These are phyloP conservation scores for Aspergillus sp. DNA, from an alignment of 2,329 filamentous ascomycete species.

Conservation along the genomic window DNA sequence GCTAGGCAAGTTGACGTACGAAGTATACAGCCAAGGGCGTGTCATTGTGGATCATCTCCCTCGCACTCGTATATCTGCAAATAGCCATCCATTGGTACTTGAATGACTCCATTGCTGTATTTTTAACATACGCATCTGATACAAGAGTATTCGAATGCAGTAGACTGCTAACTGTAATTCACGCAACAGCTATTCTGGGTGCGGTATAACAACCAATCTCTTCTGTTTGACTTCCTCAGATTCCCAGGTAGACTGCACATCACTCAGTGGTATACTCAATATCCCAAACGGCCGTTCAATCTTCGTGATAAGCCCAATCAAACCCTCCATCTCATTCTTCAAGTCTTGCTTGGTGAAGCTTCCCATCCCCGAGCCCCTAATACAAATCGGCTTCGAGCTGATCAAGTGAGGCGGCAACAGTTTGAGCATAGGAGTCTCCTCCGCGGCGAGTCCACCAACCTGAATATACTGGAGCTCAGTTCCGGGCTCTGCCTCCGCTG, in stretches of 20 bases:
- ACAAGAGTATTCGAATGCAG: too few species aligned
- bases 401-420: background rate
- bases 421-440: background rate
- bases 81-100: too few species aligned
- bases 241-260: background rate
- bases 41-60: too few species aligned
- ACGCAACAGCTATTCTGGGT: too few species aligned
- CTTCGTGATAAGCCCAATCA: background rate
- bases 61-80: too few species aligned
- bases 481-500: background rate
- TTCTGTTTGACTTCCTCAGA: background rate
- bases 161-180: too few species aligned
- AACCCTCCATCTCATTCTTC: background rate
- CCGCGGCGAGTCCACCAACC: background rate
- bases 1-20: too few species aligned
- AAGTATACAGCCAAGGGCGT: too few species aligned
- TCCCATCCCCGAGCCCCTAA: slow-evolving; percentile 2
- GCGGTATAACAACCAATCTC: background rate
- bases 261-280: background rate
- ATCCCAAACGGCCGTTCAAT: background rate
- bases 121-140: too few species aligned
- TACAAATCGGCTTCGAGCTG: slow-evolving; percentile 2
- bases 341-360: slow-evolving; percentile 2
- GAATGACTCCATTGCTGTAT: too few species aligned
- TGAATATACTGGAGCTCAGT: background rate